Percentiles rank a stretch among this genome's conserved stretches.
These are phyloP conservation scores for Phlegmacium glaucopus DNA, from an alignment of 768 basidiomycete genomes.

Conservation along the genomic window DNA sequence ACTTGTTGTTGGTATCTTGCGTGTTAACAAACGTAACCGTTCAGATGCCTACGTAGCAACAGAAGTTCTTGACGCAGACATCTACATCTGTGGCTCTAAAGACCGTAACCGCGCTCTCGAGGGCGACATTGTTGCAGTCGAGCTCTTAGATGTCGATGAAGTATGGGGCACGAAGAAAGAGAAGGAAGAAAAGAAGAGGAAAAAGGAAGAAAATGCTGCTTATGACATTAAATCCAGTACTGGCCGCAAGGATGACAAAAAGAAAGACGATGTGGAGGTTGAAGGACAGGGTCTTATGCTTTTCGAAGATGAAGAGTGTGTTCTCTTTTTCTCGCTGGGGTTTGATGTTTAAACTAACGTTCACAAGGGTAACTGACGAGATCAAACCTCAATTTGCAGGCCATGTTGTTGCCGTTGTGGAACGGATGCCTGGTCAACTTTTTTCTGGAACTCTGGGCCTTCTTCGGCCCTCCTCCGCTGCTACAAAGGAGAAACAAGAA, in stretches of 20 bases:
- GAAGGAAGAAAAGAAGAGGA: constrained; percentile 99
- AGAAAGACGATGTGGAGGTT: constrained; percentile 99
- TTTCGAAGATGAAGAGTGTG: constrained; percentile 95
- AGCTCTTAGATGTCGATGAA: constrained; percentile 96
- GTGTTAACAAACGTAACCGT: constrained; percentile 97
- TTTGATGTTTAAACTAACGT: constrained; percentile 4
- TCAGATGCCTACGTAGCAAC: constrained; percentile 99
- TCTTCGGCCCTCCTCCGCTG: constrained; percentile 91
- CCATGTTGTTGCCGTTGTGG: constrained; percentile 99
- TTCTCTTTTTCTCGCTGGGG: constrained; percentile 7
- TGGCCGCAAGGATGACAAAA: constrained; percentile 95
- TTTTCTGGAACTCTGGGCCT: constrained; percentile 97
- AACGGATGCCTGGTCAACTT: constrained; percentile 97
- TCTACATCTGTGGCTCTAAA: constrained; percentile 98
- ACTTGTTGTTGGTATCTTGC: constrained; percentile 92
- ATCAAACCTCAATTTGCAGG: constrained; percentile 98
- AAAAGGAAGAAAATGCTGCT: constrained; percentile 98
- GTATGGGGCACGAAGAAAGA: constrained; percentile 99
- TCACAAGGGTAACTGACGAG: constrained; percentile 86
- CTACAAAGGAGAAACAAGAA: constrained; percentile 98
- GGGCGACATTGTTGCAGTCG: constrained; percentile 97
- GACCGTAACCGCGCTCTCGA: constrained; percentile 98
- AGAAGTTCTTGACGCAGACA: constrained; percentile 96
- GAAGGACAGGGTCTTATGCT: constrained; percentile 97
- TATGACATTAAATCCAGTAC: constrained; percentile 78